Conservation (phyloP, 192 early-diverging fungal species). For the Phycomyces nitens region DNA sequence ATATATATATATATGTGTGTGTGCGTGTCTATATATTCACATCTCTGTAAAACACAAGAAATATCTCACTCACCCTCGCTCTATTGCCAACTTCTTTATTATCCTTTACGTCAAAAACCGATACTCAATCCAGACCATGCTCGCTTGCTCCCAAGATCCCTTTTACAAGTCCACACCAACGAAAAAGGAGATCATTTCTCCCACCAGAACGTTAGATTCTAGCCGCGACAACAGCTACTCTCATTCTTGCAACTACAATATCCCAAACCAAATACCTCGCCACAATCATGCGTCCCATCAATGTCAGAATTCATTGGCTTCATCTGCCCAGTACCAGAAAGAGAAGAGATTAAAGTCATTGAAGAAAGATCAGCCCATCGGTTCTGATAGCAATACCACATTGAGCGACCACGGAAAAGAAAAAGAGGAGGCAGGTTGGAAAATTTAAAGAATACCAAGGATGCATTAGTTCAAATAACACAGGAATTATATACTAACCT, state of each 20-base stretch:
- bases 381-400: slow-evolving; percentile 9
- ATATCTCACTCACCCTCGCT: too few species aligned
- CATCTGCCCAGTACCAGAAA: neutral
- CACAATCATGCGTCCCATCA: slow-evolving; percentile 1
- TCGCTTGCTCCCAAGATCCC: neutral
- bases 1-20: too few species aligned
- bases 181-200: neutral
- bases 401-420: slow-evolving; percentile 9
- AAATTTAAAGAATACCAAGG: neutral
- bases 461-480: too few species aligned
- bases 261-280: too few species aligned
- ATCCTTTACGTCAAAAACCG: too few species aligned
- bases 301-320: slow-evolving; percentile 2
- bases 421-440: slow-evolving; percentile 16
- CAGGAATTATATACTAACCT: neutral
- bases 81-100: too few species aligned
- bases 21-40: too few species aligned
- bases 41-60: too few species aligned
- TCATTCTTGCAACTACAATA: neutral
- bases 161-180: slow-evolving; percentile 1
- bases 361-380: slow-evolving; percentile 8
- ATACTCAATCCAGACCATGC: neutral
- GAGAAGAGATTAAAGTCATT: slow-evolving; percentile 14
- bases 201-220: neutral
- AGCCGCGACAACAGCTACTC: neutral